Conservation (phyloP, 2,329 filamentous ascomycete species). For the Penicillium sp. region DNA sequence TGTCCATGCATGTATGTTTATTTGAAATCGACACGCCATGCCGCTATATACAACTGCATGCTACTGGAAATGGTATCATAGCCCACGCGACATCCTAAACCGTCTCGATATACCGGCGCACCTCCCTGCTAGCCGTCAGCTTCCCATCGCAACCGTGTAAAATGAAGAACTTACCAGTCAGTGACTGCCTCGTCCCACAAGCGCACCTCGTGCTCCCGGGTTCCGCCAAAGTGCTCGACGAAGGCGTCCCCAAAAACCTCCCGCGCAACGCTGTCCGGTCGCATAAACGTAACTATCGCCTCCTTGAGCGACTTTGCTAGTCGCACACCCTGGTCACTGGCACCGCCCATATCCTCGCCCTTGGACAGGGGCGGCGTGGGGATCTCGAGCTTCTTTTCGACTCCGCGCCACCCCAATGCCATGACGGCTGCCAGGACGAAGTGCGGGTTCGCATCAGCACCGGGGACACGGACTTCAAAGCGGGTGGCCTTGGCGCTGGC, state of each 20-base stretch:
- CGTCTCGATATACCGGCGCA: constrained; percentile 76
- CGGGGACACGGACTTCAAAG: constrained; percentile 88
- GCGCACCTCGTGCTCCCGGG: constrained; percentile 83
- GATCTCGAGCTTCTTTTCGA: constrained; percentile 88
- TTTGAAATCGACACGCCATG: neutral
- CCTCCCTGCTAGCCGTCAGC: constrained; percentile 57
- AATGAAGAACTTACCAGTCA: constrained; percentile 70
- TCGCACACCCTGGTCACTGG: constrained; percentile 68
- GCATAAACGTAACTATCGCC: constrained; percentile 74
- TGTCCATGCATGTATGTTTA: neutral
- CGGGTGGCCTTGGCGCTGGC: constrained; percentile 80
- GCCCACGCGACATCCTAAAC: constrained; percentile 47
- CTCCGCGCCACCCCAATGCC: constrained; percentile 82
- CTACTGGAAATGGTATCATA: neutral
- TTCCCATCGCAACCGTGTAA: neutral
- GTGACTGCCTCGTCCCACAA: constrained; percentile 96
- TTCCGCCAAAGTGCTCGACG: constrained; percentile 92
- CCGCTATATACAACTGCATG: neutral
- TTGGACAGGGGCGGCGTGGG: constrained; percentile 78
- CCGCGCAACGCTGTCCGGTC: constrained; percentile 78
- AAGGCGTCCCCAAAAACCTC: constrained; percentile 94
- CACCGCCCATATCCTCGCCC: constrained; percentile 75
- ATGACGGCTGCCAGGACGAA: constrained; percentile 84
- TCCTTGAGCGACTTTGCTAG: constrained; percentile 84
- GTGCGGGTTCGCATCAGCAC: constrained; percentile 90